Evolutionary conservation across 1,284 basidiomycete genomes (phyloP), one percentile per base, ranked within the genome.

Genomic region (Violaceomyces palustris): DNA sequence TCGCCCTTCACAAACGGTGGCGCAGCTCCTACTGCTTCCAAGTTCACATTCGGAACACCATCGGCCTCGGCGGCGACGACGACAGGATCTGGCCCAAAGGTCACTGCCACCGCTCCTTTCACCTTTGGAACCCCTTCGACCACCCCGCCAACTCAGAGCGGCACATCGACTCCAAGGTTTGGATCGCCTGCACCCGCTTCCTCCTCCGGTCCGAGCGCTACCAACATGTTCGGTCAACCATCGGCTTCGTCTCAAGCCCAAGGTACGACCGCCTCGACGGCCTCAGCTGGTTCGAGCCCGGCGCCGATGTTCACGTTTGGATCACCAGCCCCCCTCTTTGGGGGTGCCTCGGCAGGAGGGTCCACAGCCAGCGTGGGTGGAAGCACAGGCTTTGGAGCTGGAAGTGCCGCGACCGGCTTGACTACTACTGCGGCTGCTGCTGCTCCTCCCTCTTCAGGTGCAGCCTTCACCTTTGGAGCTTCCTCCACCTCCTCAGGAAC

Each of bases 11-110:
- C 44, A 25, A 23, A 26, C n/a, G n/a, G n/a, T n/a, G n/a, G n/a
- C n/a, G n/a, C n/a, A n/a, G 34, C 23, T 10, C 18, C 39, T 11
- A 4, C 11, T 32, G 31, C 31, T 32, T 15, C 31, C 7, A 43
- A 38, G 14, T 57, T 57, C 21, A 57, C 48, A 6, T 57, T 57
- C 33, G 49, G 54, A 3, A 35, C 49, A 5, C 31, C 54, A 4
- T 35, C 53, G 2, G 36, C 51, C 4, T 12, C 50, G 3, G 26
- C 42, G 3, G 40, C 25, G 8, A 31, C 49, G 15, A 21, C 40
- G 3, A 43, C 35, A 18, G 32, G 38, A 3, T 34, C 45, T 3
- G 28, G 34, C n/a, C n/a, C n/a, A n/a, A n/a, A n/a, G n/a, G n/a
- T n/a, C n/a, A n/a, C n/a, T n/a, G n/a, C n/a, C n/a, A n/a, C n/a